Evolutionary conservation across 352 stramenopile species (phyloP), one percentile per base, ranked within the genome.

Genomic region (Phytophthora chlamydospora): DNA sequence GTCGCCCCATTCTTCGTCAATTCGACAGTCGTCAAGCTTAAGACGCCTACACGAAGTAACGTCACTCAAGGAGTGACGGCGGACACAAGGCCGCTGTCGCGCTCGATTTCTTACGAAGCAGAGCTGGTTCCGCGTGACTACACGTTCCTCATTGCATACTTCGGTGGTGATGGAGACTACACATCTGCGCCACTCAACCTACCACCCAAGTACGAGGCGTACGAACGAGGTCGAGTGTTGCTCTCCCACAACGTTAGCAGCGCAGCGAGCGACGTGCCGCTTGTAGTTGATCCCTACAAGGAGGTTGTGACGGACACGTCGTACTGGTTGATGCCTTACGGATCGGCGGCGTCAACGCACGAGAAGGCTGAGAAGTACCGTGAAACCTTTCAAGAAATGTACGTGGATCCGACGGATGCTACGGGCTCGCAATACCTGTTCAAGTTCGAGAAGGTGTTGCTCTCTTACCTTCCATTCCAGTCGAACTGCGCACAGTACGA

Each of bases 401-500:
- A 89, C n/a, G 13, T 71, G 36, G 69, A 95, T 43, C 70, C 72
- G 5, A 78, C 68, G 0, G 80, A 89, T 34, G 41, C 58, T 2
- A 74, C 75, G 0, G 52, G 55, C 1, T 56, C 70, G 8, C 76
- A 91, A 58, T 89, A 84, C 34, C 10, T 83, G 31, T 95, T 91
- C 67, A 80, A 81, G 34, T 93, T 95, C 46, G 71, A 92, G 14
- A 91, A 88, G 35, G 44, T 95, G 16, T 29, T 98, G 49, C 69
- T 99, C 0, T 89, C 97, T 6, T 99, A 99, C 64, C 46, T 99
- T 29, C 97, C 97, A 7, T 99, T 98, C 60, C 90, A 98, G 45
- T 98, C 93, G 6, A 98, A 97, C 49, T 99, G 97, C 72, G 86
- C 89, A 72, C 88, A 96, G 46, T 99, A 98, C 59, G 97, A 99